A percentile compares a stretch with the other conserved stretches of the same genome.
Conservation (phyloP, 129 eudicot genomes). For the Ambrosia trifida region DNA sequence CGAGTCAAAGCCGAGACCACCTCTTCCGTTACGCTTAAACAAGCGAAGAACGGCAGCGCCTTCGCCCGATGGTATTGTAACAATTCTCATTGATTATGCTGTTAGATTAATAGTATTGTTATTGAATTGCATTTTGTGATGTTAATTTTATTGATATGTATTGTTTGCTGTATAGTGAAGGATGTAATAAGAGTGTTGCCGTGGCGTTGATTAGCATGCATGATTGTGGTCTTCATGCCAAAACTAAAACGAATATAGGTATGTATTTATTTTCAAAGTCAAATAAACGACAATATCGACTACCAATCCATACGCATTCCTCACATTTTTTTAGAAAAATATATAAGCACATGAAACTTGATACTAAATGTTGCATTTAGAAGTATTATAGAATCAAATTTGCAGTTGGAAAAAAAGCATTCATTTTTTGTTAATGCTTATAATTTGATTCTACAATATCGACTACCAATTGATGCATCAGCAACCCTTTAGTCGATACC, state of each 20-base stretch:
- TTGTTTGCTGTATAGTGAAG: constrained; percentile 34
- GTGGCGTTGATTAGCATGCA: constrained; percentile 85
- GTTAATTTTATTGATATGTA: too few relatives aligned
- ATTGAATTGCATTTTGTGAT: too few relatives aligned
- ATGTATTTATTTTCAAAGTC: background rate
- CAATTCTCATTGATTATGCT: background rate
- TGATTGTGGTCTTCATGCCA: constrained; percentile 68
- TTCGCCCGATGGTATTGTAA: constrained; percentile 59
- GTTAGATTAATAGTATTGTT: background rate
- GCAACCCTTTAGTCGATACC: too few relatives aligned
- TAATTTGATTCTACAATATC: too few relatives aligned
- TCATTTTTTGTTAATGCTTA: too few relatives aligned
- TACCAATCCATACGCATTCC: background rate
- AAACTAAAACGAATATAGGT: constrained; percentile 53
- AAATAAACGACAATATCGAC: background rate
- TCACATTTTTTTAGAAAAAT: background rate
- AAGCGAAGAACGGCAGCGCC: constrained; percentile 79
- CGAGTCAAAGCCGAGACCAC: constrained; percentile 60
- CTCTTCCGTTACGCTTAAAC: constrained; percentile 48
- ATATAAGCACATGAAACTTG: constrained; percentile 1
- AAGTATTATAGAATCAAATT: background rate
- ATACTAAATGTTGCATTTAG: background rate
- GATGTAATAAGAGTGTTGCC: constrained; percentile 66
- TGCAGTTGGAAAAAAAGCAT: too few relatives aligned
- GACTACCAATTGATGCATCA: too few relatives aligned